Base-by-base conservation (phyloP, 1,139 yeast genomes). In the Debaryomyces sp. region DNA sequence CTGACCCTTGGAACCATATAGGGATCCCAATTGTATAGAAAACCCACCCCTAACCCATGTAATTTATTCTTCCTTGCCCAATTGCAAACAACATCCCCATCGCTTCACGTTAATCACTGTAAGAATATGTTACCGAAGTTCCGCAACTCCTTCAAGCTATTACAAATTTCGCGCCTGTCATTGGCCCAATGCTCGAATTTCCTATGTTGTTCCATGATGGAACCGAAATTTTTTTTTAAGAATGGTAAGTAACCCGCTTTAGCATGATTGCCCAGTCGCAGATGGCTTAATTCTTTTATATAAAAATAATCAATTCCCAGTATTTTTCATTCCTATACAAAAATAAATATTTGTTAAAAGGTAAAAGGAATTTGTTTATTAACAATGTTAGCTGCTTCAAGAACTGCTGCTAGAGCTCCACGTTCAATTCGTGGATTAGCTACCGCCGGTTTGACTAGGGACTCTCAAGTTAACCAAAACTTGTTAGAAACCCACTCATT, bases 401-500 rank as follows among this genome's bases (percentile, higher is more conserved):
- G 73, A 71, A 59, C 67, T 53, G 58, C 65, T 48, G 54, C 51
- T 38, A 61, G 60, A 53, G 60, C 62, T 43, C 51, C 64, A 49
- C 73, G 75, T 58, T 62, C 75, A 50, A 63, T 73, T 54, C 88
- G 95, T 79, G 85, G 89, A 58, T 77, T 88, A 66, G 94, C 96
- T 61, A 85, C 95, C 56, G 71, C 85, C 47, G 79, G 82, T 56
- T 73, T 91, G 63, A 86, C 94, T 63, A 86, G 85, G 73, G 97
- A 92, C 75, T 89, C 97, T 55, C 88, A 90, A 75, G 98, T 94
- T 55, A 80, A 83, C 76, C 95, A 88, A 81, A 92, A 90, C 81
- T 81, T 87, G 77, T 82, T 91, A 80, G 99, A 94, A 78, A 78
- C 83, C 65, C 84, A 82, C 72, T 88, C 94, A 51, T 91, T 84